Evolutionary conservation across 2,329 filamentous ascomycete genomes (phyloP).

Genomic region (Zymoseptoria tritici): DNA sequence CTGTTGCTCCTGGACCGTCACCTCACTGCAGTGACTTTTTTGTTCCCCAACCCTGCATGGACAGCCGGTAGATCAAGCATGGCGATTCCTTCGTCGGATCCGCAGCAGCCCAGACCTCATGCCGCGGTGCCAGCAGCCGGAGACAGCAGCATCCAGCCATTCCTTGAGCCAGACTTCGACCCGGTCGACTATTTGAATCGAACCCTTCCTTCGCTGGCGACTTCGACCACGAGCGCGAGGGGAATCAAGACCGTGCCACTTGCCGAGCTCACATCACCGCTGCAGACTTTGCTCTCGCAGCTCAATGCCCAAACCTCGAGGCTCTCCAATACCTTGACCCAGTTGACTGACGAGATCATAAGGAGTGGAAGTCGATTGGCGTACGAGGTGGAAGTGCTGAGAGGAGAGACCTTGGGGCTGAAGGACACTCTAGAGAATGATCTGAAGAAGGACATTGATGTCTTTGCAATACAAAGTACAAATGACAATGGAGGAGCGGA

Average conservation of each 20-base stretch:
- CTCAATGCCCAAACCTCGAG: constrained; percentile 83
- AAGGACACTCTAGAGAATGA: constrained; percentile 69
- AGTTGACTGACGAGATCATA: constrained; percentile 90
- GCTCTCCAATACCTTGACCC: constrained; percentile 71
- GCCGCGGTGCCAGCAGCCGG: constrained; percentile 54
- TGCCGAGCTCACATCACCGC: constrained; percentile 69
- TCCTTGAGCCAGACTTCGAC: constrained; percentile 71
- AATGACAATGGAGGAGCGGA: background rate
- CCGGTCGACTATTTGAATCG: constrained; percentile 78
- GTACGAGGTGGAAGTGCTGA: constrained; percentile 87
- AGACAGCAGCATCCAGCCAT: constrained; percentile 66
- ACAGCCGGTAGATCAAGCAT: constrained; percentile 1
- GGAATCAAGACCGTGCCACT: constrained; percentile 48
- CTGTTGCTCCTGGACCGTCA: too few species aligned
- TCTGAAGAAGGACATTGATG: constrained; percentile 62
- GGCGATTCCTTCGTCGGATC: constrained; percentile 5
- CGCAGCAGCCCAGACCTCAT: background rate
- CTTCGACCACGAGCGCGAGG: constrained; percentile 37
- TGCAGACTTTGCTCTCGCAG: constrained; percentile 77
- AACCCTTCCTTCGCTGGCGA: constrained; percentile 60
- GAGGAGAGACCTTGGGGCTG: constrained; percentile 78
- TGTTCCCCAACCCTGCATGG: background rate
- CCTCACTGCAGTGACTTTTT: background rate
- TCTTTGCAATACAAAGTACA: constrained; percentile 49
- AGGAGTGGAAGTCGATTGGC: constrained; percentile 79